Percentiles rank a stretch among this genome's conserved stretches.
Evolutionary conservation across 1,284 basidiomycete genomes (phyloP).

Genomic region (Cryptococcus sp.): DNA sequence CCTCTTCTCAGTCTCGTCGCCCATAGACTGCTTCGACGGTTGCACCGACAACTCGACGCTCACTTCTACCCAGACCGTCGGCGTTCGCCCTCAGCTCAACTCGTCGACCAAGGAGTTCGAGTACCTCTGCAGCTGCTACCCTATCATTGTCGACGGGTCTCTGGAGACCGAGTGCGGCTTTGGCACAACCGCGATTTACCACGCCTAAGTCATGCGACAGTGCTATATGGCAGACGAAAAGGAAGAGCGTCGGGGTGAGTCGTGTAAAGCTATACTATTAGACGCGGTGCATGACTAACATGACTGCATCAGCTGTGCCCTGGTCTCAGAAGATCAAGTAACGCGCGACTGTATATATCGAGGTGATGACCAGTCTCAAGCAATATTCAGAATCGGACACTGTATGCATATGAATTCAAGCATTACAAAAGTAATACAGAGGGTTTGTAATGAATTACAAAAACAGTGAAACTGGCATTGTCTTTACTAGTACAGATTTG

Average conservation of each 20-base stretch:
- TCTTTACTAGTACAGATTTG: too few relatives aligned
- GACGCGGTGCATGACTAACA: too few relatives aligned
- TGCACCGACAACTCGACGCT: neutral
- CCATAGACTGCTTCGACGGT: neutral
- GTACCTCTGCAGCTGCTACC: neutral
- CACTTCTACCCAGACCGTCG: neutral
- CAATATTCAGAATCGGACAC: too few relatives aligned
- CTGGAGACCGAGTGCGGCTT: constrained; percentile 1
- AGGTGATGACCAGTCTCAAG: too few relatives aligned
- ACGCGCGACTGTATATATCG: too few relatives aligned
- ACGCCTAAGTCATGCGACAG: neutral
- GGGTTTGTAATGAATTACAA: too few relatives aligned
- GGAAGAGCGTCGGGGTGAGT: neutral
- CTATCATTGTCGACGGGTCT: neutral
- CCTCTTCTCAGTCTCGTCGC: neutral
- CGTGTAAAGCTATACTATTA: neutral
- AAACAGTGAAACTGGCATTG: too few relatives aligned
- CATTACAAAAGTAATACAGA: too few relatives aligned
- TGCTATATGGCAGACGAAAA: neutral
- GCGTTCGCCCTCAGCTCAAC: neutral
- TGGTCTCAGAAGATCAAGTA: too few relatives aligned
- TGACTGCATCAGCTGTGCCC: too few relatives aligned
- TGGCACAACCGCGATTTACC: neutral
- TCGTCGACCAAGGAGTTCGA: constrained; percentile 1
- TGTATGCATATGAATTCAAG: too few relatives aligned